These are phyloP conservation scores for Auriscalpium orientale DNA, from an alignment of 768 basidiomycete species.

Conservation along the genomic window DNA sequence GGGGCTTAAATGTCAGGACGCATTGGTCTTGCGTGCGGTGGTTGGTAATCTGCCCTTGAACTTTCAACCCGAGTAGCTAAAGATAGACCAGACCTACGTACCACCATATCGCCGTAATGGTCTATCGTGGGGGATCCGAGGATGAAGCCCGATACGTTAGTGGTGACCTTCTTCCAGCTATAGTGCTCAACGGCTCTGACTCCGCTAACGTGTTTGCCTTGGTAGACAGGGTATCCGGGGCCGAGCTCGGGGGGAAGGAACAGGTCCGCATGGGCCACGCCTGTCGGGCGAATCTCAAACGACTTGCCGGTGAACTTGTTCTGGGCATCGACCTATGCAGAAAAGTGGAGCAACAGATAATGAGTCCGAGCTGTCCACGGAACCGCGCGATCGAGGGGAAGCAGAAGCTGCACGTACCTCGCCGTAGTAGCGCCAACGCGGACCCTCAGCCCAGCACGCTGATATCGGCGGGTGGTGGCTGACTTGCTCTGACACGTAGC, in stretches of 20 bases:
- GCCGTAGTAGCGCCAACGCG: conserved; percentile 85
- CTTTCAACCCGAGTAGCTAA: neutral
- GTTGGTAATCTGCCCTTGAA: conserved; percentile 56
- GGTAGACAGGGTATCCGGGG: conserved; percentile 52
- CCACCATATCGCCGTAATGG: conserved; percentile 81
- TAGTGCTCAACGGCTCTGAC: conserved; percentile 76
- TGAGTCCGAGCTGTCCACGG: neutral
- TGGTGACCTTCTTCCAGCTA: conserved; percentile 92
- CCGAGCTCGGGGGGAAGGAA: conserved; percentile 62
- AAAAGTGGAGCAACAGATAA: conserved; percentile 2
- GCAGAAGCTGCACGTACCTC: conserved; percentile 41
- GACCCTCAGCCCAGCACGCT: conserved; percentile 91
- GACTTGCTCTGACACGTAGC: conserved; percentile 94
- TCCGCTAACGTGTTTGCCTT: conserved; percentile 4
- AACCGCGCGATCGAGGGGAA: neutral
- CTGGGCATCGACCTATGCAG: conserved; percentile 79
- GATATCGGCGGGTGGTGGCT: conserved; percentile 96
- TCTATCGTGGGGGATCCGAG: conserved; percentile 64
- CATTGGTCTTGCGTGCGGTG: conserved; percentile 87
- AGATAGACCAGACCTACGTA: conserved; percentile 34
- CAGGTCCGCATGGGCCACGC: conserved; percentile 85
- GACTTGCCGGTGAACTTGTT: conserved; percentile 96
- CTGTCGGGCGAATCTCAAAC: conserved; percentile 93
- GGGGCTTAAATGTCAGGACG: conserved; percentile 88
- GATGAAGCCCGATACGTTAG: conserved; percentile 88